phyloP scores from a whole-genome alignment of 495 filamentous ascomycete species.

The Aspergillus affinis region DNA sequence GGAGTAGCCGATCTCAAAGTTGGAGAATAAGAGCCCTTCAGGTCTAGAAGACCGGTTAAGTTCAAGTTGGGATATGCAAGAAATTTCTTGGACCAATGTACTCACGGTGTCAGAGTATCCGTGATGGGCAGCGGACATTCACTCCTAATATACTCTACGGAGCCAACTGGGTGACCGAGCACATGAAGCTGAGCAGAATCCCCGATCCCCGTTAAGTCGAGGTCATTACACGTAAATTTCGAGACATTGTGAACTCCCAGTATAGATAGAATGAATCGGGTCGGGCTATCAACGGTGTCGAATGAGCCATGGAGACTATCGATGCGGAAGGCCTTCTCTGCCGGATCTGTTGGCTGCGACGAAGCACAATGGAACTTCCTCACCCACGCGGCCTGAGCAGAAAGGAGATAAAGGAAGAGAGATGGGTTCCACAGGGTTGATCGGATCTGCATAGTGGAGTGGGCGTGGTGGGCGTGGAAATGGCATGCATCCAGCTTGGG shows the following conservation, averaged over 20 bases:
- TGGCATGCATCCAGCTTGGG: neutral
- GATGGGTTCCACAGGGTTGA: neutral
- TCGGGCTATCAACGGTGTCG: constrained; percentile 1
- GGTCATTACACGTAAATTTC: neutral
- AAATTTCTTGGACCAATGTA: neutral
- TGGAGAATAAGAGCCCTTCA: neutral
- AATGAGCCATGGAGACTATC: neutral
- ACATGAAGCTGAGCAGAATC: neutral
- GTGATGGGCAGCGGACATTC: neutral
- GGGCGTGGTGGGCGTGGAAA: neutral
- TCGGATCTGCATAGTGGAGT: neutral
- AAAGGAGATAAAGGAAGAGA: neutral
- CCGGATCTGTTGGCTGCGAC: neutral
- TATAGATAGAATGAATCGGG: neutral
- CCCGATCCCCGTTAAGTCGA: neutral
- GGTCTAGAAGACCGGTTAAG: neutral
- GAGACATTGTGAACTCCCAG: neutral
- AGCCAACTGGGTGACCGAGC: neutral
- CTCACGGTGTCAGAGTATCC: constrained; percentile 1
- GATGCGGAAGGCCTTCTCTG: neutral
- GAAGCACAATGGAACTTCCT: neutral
- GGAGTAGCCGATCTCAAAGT: constrained; percentile 1
- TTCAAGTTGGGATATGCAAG: too few species aligned
- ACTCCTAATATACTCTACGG: neutral
- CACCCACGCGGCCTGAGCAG: constrained; percentile 3